These are phyloP conservation scores for Ilyonectria destructans DNA, from an alignment of 2,329 filamentous ascomycete genomes.

Conservation along the genomic window DNA sequence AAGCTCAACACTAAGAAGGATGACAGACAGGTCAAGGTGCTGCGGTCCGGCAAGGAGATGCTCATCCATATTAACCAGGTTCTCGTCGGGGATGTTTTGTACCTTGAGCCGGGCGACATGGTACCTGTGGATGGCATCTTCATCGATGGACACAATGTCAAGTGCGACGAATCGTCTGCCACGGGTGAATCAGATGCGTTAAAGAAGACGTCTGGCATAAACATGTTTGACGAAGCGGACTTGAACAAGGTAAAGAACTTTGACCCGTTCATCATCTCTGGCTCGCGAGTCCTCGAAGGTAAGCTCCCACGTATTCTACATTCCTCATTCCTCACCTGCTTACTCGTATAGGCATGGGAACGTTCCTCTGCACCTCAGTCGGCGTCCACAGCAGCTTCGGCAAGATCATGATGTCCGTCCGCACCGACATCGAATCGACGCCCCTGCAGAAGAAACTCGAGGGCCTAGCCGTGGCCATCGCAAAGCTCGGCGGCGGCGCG, in stretches of 20 bases:
- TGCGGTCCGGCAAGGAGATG: slow-evolving; percentile 75
- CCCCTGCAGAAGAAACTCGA: slow-evolving; percentile 69
- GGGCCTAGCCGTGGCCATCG: slow-evolving; percentile 52
- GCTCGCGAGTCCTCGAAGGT: slow-evolving; percentile 67
- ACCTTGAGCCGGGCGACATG: slow-evolving; percentile 78
- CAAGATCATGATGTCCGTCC: slow-evolving; percentile 69
- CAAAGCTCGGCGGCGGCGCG: slow-evolving; percentile 63
- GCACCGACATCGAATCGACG: slow-evolving; percentile 65
- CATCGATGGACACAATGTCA: slow-evolving; percentile 65
- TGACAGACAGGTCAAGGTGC: slow-evolving; percentile 75
- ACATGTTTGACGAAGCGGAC: slow-evolving; percentile 69
- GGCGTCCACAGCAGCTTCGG: slow-evolving; percentile 68
- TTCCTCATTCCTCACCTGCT: background rate
- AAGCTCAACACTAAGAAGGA: slow-evolving; percentile 75
- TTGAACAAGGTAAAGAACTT: slow-evolving; percentile 64
- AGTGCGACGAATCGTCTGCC: slow-evolving; percentile 81
- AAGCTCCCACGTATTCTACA: background rate
- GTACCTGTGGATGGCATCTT: slow-evolving; percentile 80
- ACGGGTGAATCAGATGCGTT: slow-evolving; percentile 81
- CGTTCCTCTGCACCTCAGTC: slow-evolving; percentile 68
- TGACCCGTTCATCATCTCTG: slow-evolving; percentile 76
- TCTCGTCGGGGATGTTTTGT: slow-evolving; percentile 78
- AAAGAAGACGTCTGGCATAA: slow-evolving; percentile 75
- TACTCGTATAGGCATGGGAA: slow-evolving; percentile 60
- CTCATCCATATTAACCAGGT: slow-evolving; percentile 77